Base-by-base conservation (phyloP, 1,284 basidiomycete species). In the Exobasidium rhododendri region DNA sequence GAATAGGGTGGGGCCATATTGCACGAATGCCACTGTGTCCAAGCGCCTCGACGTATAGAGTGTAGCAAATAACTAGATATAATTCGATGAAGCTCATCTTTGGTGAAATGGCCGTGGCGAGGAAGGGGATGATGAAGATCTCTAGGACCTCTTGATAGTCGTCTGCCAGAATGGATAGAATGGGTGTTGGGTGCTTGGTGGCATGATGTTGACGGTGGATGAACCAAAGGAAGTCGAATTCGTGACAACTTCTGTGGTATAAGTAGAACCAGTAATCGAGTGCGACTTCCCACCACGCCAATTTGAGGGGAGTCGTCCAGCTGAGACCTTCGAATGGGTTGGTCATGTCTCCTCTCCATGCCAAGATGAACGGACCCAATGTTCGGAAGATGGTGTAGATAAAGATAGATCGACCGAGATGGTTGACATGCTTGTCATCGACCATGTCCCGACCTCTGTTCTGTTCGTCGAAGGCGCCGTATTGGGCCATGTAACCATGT, bases 321-420 rank as follows among this genome's bases (percentile, higher is more conserved):
- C 66, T 71, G 4, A 75, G 66, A 28, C 73, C 73, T 1, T 59
- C 56, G 57, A 65, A 70, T 43, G 66, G 50, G 58, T 70, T 72
- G 55, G 54, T 58, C 71, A 75, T 75, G 57, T 74, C 70, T 0
- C 73, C 71, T 22, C 72, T 60, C 73, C 73, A 75, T 3, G 68
- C 66, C 50, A 73, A 55, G 11, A 75, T 57, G 68, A 75, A 75
- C 17, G 73, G 73, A 0, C 55, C 71, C 7, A 75, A 63, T 7
- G 70, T 72, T 52, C 73, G 71, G 66, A 75, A 73, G 62, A 74
- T 65, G 62, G 73, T 75, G 69, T 75, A 75, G 62, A 75, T 72
- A 58, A 74, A 73, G 62, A 75, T 74, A 26, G 68, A 69, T 24
- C 73, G 69, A 14, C 73, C 73, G 46, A 75, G 66, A 59, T 74